Conservation (phyloP, 2,329 filamentous ascomycete genomes). For the Rutstroemia sp. region DNA sequence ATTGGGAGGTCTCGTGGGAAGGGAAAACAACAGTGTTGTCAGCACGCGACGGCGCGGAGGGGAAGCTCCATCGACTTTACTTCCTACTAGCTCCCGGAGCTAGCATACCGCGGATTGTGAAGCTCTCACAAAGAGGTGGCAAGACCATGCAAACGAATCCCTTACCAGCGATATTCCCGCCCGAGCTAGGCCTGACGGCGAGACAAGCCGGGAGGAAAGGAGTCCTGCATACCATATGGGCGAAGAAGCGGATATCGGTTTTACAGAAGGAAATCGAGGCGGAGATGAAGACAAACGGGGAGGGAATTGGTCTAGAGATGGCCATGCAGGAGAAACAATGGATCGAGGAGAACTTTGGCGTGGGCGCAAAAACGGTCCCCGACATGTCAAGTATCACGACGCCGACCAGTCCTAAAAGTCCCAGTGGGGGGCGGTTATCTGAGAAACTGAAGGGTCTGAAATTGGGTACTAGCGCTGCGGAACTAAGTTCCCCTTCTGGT, state of each 20-base stretch:
- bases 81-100: conserved; percentile 71
- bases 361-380: conserved; percentile 22
- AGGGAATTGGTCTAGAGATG: conserved; percentile 81
- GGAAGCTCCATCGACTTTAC: conserved; percentile 56
- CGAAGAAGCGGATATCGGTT: conserved; percentile 69
- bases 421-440: conserved; percentile 59
- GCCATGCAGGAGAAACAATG: conserved; percentile 75
- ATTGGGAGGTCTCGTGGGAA: conserved; percentile 78
- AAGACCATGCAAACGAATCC: conserved; percentile 61
- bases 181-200: conserved; percentile 61
- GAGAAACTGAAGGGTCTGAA: conserved; percentile 77
- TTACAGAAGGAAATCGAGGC: conserved; percentile 68
- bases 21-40: conserved; percentile 68
- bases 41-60: conserved; percentile 27
- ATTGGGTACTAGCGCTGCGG: conserved; percentile 63
- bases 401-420: conserved; percentile 52
- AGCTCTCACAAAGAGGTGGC: conserved; percentile 43
- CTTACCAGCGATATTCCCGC: conserved; percentile 78
- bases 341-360: conserved; percentile 70
- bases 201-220: conserved; percentile 66
- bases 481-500: conserved; percentile 51
- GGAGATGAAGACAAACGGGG: conserved; percentile 66
- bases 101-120: conserved; percentile 64
- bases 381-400: conserved; percentile 30
- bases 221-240: conserved; percentile 81